Base-by-base conservation (phyloP, 2,329 filamentous ascomycete genomes). In the Kalmusia sp. region DNA sequence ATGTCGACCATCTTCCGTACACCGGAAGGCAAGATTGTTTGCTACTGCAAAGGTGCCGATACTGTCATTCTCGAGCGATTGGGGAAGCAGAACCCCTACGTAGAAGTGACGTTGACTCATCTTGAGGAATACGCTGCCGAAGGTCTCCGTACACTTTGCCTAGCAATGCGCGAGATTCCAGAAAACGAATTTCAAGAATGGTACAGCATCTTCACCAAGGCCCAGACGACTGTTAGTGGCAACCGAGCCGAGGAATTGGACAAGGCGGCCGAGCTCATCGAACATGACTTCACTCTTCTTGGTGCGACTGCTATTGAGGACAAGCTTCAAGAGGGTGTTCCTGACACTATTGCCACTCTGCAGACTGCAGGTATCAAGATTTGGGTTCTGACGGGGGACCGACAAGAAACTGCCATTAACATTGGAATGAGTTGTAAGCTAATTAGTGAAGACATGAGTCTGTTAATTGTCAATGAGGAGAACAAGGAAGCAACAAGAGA, bases 401-500 rank as follows among this genome's bases (percentile, higher is more conserved):
- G 95, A 67, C 96, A 99, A 77, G 95, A 99, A 76, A 99, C 95
- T 24, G 95, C 95, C 51, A 99, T 99, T 84, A 99, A 99, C 74
- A 99, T 99, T 63, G 95, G 96, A 60, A 99, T 99, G 95, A 97
- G 92, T 73, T 99, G 95, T 79, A 98, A 98, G 78, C 84, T 99
- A 44, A 91, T 99, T 55, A 96, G 92, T 62, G 95, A 99, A 76
- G 96, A 99, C 67, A 99, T 99, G 95, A 96, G 95, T 69, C 83
- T 99, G 9, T 80, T 99, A 49, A 97, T 99, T 64, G 84, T 99
- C 69, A 99, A 99, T 69, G 95, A 99, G 71, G 93, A 98, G 65
- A 84, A 80, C 43, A 83, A 92, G 12, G 80, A 83, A 30, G 90
- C 87, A 4, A 98, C 95, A 3, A 84, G 91, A 45, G 90, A 95